Evolutionary conservation across 129 eudicot species (phyloP), one percentile per base, ranked within the genome.

Genomic region (Artemisia argyi): DNA sequence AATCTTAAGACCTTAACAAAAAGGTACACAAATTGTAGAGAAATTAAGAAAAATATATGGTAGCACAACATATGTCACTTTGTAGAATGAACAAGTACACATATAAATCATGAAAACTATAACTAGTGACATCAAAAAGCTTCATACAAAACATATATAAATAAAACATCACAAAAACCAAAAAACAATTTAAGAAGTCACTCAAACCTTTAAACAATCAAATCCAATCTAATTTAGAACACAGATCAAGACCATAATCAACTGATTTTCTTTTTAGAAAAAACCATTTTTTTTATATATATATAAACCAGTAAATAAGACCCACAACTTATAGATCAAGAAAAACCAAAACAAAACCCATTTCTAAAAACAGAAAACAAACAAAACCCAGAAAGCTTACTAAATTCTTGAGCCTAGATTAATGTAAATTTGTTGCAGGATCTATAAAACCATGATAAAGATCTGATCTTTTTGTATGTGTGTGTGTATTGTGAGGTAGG

Each of bases 351-450:
- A 55, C 5, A 7, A 64, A 78, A 4, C 62, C 77, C 77, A 56
- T 64, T 46, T 63, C 44, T 56, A 51, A 24, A 26, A 64, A 44
- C 44, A 20, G 28, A 71, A 78, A 71, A 64, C 46, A 55, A 55
- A 47, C 73, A 55, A 32, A 78, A 46, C 42, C 68, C 69, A 54
- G 68, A 65, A 78, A 55, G 68, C 62, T 78, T 78, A 78, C 82
- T 24, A 64, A 46, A 5, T 46, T 19, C n/a, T 42, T 54, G 72
- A 71, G 42, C 66, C 48, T 51, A 59, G 15, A 17, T 70, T 10
- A 58, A 46, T 62, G 60, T 48, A 68, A 2, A 58, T 42, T 61
- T 60, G 77, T 60, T 60, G 60, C 49, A 73, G 49, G 60, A 16
- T 61, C 28, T 73, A 17, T 1, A 58, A 17, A 49, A 48, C 60